These are phyloP conservation scores for Zymoseptoria tritici DNA, from an alignment of 2,329 filamentous ascomycete genomes.

Conservation along the genomic window DNA sequence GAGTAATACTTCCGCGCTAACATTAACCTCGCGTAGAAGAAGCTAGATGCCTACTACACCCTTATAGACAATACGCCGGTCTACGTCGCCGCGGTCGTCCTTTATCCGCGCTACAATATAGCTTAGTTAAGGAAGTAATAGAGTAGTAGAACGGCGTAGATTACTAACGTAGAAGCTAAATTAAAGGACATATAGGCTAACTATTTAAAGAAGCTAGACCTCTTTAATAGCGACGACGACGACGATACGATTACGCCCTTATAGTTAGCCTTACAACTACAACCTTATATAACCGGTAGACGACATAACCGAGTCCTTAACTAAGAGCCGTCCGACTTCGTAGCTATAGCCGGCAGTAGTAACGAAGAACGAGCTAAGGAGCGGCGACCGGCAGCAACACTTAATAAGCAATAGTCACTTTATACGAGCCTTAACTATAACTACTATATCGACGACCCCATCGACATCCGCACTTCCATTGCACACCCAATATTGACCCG, in stretches of 20 bases:
- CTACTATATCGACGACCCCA: neutral
- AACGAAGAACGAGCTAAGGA: no score
- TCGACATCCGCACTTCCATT: no score
- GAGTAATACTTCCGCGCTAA: neutral
- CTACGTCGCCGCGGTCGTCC: neutral
- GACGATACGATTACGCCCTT: no score
- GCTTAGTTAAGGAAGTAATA: neutral
- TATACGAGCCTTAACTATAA: neutral
- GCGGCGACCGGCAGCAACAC: no score
- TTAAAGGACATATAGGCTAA: neutral
- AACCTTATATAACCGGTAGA: neutral
- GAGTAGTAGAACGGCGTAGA: neutral
- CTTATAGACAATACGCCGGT: neutral
- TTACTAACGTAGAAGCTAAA: neutral
- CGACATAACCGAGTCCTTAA: neutral
- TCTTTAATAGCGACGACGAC: neutral
- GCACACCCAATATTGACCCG: no score
- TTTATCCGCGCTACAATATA: constrained; percentile 2
- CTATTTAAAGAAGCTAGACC: neutral
- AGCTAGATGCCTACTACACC: constrained; percentile 3
- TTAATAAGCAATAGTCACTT: neutral
- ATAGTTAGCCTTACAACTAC: neutral
- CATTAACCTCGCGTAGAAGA: constrained; percentile 3
- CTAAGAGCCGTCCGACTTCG: neutral
- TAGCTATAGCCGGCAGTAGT: neutral